Conservation (phyloP, 2,329 filamentous ascomycete genomes). For the Talaromyces albobiverticillius region DNA sequence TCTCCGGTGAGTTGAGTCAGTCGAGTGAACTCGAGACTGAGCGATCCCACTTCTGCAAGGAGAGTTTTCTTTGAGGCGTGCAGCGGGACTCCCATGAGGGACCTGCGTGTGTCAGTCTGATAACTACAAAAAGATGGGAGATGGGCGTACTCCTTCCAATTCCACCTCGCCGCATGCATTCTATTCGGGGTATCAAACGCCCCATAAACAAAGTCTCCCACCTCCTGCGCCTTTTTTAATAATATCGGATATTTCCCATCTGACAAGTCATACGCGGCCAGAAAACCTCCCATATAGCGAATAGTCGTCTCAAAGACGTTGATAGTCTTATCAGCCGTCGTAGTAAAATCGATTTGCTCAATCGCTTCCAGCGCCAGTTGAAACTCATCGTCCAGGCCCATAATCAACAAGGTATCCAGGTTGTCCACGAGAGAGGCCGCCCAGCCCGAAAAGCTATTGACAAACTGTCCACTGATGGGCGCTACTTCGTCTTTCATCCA, state of each 20-base stretch:
- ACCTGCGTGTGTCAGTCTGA: neutral
- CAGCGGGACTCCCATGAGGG: neutral
- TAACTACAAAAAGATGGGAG: neutral
- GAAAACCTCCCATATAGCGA: slow-evolving; percentile 80
- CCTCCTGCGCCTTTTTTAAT: slow-evolving; percentile 74
- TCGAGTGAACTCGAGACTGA: slow-evolving; percentile 88
- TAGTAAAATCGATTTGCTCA: slow-evolving; percentile 77
- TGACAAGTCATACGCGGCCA: slow-evolving; percentile 83
- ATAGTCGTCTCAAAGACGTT: slow-evolving; percentile 92
- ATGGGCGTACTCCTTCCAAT: slow-evolving; percentile 62
- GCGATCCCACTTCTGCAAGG: slow-evolving; percentile 69
- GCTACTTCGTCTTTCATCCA: slow-evolving; percentile 84
- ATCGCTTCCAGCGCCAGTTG: slow-evolving; percentile 71
- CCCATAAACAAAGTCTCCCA: slow-evolving; percentile 76
- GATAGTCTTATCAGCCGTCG: slow-evolving; percentile 63
- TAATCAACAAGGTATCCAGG: slow-evolving; percentile 81
- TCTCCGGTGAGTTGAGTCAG: slow-evolving; percentile 80
- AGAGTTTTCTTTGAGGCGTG: slow-evolving; percentile 56
- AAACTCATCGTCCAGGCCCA: slow-evolving; percentile 75
- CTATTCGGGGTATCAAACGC: slow-evolving; percentile 90
- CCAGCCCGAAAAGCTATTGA: slow-evolving; percentile 91
- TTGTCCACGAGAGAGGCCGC: slow-evolving; percentile 81
- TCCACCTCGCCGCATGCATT: slow-evolving; percentile 81
- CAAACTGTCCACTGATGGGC: slow-evolving; percentile 65
- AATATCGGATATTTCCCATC: slow-evolving; percentile 67